Evolutionary conservation across 441 rosid genomes (phyloP).

Genomic region (Lepidium campestre): DNA sequence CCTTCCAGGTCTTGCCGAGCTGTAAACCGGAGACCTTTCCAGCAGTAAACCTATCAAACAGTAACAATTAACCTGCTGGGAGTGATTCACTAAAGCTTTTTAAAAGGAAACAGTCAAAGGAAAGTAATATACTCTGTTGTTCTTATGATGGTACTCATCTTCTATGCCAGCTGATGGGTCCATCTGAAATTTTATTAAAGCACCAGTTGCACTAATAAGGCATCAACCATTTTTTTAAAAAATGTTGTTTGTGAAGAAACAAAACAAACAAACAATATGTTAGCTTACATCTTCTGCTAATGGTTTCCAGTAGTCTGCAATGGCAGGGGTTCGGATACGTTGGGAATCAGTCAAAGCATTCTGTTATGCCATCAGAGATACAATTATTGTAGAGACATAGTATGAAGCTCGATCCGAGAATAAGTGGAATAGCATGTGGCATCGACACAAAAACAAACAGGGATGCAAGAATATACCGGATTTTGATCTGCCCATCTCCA

Average conservation of each 20-base stretch:
- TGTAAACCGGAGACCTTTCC: conserved; percentile 93
- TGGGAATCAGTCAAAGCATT: conserved; percentile 83
- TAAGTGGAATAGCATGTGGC: conserved; percentile 1
- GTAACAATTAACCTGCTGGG: not conserved
- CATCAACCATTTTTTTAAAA: not conserved
- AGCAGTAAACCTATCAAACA: conserved; percentile 81
- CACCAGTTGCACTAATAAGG: not conserved
- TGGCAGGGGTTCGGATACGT: conserved; percentile 83
- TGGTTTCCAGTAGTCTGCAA: conserved; percentile 94
- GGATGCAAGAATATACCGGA: conserved; percentile 40
- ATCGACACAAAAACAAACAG: not conserved
- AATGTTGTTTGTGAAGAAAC: not conserved
- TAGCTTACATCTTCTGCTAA: conserved; percentile 90
- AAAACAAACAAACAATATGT: not conserved
- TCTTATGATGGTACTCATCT: conserved; percentile 92
- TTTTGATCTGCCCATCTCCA: conserved; percentile 99
- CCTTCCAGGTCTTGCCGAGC: conserved; percentile 98
- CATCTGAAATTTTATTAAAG: conserved; percentile 54
- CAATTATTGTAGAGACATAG: conserved; percentile 13
- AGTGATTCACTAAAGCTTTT: conserved; percentile 1
- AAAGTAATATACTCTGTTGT: conserved; percentile 56
- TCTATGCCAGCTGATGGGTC: conserved; percentile 93
- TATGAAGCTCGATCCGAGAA: not conserved
- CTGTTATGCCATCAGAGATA: conserved; percentile 39
- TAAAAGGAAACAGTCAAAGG: not conserved